Evolutionary conservation across 768 basidiomycete genomes (phyloP).

Genomic region (Lactarius sanguifluus): DNA sequence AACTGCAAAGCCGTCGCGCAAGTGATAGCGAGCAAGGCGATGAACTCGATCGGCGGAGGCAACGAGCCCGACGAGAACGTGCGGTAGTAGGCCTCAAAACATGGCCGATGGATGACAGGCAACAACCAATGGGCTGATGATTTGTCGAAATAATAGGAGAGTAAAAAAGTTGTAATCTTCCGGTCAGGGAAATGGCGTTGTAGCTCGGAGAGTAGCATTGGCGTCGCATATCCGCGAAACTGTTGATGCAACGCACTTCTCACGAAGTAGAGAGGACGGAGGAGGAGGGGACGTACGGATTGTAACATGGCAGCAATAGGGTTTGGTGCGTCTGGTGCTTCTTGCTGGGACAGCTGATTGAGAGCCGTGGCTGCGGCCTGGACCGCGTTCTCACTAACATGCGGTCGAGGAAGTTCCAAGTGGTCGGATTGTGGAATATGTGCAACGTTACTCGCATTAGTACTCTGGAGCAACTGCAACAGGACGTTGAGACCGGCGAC

Average conservation of each 20-base stretch:
- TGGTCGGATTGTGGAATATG: background rate
- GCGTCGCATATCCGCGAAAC: slow-evolving; percentile 16
- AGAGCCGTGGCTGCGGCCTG: slow-evolving; percentile 28
- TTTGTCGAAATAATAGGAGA: slow-evolving; percentile 31
- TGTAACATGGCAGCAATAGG: slow-evolving; percentile 8
- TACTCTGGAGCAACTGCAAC: slow-evolving; percentile 28
- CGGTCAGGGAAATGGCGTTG: slow-evolving; percentile 31
- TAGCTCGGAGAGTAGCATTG: slow-evolving; percentile 13
- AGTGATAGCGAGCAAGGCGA: slow-evolving; percentile 31
- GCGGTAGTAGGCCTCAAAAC: slow-evolving; percentile 30
- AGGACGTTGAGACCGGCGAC: slow-evolving; percentile 29
- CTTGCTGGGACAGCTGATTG: slow-evolving; percentile 29
- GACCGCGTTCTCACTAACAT: slow-evolving; percentile 23
- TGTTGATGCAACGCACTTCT: background rate
- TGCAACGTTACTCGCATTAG: slow-evolving; percentile 2
- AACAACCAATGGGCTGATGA: slow-evolving; percentile 31
- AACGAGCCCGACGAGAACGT: slow-evolving; percentile 25
- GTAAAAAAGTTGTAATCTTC: slow-evolving; percentile 28
- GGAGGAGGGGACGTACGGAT: slow-evolving; percentile 8
- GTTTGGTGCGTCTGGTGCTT: slow-evolving; percentile 13
- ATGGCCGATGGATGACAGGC: slow-evolving; percentile 31
- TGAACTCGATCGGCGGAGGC: slow-evolving; percentile 29
- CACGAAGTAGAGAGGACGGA: background rate
- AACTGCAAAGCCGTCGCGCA: slow-evolving; percentile 32
- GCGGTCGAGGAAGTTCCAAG: slow-evolving; percentile 13